phyloP scores from a whole-genome alignment of 2,329 filamentous ascomycete genomes.

The Chrysoporthe cubensis region DNA sequence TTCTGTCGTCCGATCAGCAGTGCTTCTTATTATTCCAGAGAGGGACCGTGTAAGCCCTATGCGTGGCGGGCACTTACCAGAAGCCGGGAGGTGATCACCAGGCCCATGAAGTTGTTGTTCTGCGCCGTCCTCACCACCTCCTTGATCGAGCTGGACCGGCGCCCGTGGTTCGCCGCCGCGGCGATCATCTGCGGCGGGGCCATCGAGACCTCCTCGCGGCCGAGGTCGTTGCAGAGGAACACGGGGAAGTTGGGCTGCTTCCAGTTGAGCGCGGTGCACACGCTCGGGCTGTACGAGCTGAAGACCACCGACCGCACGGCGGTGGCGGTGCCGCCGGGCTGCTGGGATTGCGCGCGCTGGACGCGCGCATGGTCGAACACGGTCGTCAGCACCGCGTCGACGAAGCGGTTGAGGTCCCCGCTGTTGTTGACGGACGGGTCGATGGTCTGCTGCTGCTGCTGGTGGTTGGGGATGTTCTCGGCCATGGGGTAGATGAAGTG shows the following conservation, averaged over 20 bases:
- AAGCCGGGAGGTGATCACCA: constrained; percentile 86
- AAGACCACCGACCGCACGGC: constrained; percentile 88
- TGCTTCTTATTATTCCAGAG: background rate
- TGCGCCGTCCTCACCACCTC: constrained; percentile 92
- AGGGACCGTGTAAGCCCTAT: background rate
- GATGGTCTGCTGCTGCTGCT: constrained; percentile 5
- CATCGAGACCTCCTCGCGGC: constrained; percentile 57
- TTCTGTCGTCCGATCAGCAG: constrained; percentile 60
- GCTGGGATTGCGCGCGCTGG: constrained; percentile 66
- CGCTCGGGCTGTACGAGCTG: constrained; percentile 85
- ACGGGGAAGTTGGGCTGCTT: constrained; percentile 99
- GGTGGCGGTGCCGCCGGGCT: constrained; percentile 46
- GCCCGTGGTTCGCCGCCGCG: constrained; percentile 58
- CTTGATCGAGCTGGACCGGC: constrained; percentile 84
- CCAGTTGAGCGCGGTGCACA: constrained; percentile 97
- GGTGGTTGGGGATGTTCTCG: constrained; percentile 67
- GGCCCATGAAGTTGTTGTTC: constrained; percentile 96
- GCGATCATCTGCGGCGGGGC: constrained; percentile 42
- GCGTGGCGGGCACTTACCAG: constrained; percentile 64
- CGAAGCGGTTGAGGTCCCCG: constrained; percentile 82
- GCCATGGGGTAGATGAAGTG: constrained; percentile 84
- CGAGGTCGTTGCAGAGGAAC: constrained; percentile 91
- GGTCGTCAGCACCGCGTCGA: constrained; percentile 79
- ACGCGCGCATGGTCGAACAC: constrained; percentile 90
- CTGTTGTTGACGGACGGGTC: constrained; percentile 67